Conservation (phyloP, 805 yeast species). For the Myxozyma neotropica region DNA sequence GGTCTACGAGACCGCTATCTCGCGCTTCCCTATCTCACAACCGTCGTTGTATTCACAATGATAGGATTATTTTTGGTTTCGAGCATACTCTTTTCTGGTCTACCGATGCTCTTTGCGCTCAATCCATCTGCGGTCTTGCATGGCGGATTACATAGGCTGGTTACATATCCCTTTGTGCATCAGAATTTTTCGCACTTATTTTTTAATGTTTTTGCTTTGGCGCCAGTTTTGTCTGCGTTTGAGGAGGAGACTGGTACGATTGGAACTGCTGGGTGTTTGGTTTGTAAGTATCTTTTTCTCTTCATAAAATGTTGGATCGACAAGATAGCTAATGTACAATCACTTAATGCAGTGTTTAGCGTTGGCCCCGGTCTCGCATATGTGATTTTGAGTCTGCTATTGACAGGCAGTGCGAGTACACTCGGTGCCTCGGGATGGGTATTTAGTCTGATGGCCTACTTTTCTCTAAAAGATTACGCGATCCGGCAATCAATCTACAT, state of each 20-base stretch:
- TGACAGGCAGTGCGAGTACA: conserved; percentile 3
- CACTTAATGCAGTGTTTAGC: conserved; percentile 11
- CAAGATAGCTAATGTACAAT: neutral
- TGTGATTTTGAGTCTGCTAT: conserved; percentile 6
- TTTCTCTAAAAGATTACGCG: conserved; percentile 27
- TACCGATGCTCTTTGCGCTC: conserved; percentile 14
- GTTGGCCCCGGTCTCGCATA: conserved; percentile 30
- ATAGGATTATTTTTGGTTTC: neutral
- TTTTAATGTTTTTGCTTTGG: conserved; percentile 30
- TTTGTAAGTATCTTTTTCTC: conserved; percentile 11
- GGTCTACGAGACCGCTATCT: conserved; percentile 19
- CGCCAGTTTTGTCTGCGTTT: conserved; percentile 31
- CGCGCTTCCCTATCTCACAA: conserved; percentile 29
- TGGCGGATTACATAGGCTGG: conserved; percentile 28
- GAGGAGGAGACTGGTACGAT: conserved; percentile 34
- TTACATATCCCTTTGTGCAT: conserved; percentile 34
- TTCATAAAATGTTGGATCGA: neutral
- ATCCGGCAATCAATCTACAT: conserved; percentile 25
- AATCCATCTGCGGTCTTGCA: conserved; percentile 10
- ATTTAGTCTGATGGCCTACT: conserved; percentile 32
- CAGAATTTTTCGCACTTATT: conserved; percentile 25
- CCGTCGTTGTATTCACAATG: conserved; percentile 4
- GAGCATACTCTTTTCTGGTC: neutral
- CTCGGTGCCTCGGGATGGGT: conserved; percentile 34
- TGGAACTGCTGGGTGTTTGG: conserved; percentile 31